Percentiles rank a stretch among this genome's conserved stretches.
Conservation (phyloP, 768 basidiomycete genomes). For the Myochromella boudieri region DNA sequence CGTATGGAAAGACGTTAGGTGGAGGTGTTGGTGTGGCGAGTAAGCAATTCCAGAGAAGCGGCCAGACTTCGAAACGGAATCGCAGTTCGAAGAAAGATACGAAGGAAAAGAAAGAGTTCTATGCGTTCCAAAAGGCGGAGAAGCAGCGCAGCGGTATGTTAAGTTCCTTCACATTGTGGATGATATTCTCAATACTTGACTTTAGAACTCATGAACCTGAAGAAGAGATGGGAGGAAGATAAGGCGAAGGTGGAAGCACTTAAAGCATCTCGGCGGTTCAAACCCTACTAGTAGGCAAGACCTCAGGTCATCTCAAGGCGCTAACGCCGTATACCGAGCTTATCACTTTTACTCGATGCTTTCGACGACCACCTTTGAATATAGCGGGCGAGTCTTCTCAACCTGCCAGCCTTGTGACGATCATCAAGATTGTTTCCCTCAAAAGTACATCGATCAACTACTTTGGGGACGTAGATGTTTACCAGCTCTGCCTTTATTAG, state of each 20-base stretch:
- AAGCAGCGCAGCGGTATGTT: constrained; percentile 78
- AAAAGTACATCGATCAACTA: too few relatives aligned
- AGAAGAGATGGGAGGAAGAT: constrained; percentile 85
- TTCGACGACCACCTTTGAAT: too few relatives aligned
- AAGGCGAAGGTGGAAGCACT: constrained; percentile 81
- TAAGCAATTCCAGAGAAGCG: constrained; percentile 64
- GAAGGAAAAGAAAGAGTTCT: constrained; percentile 77
- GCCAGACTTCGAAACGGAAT: constrained; percentile 46
- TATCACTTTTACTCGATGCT: too few relatives aligned
- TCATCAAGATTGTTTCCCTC: too few relatives aligned
- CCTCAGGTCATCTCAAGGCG: too few relatives aligned
- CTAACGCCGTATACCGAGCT: too few relatives aligned
- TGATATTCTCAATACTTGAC: constrained; percentile 3
- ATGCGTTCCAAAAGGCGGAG: constrained; percentile 89
- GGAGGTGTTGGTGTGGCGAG: constrained; percentile 68
- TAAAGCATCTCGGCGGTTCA: constrained; percentile 80
- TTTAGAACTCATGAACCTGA: constrained; percentile 72
- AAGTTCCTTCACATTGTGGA: constrained; percentile 1
- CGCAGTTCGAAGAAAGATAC: constrained; percentile 53
- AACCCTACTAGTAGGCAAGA: constrained; percentile 74
- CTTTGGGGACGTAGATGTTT: too few relatives aligned
- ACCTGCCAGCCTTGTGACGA: too few relatives aligned
- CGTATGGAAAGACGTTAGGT: constrained; percentile 85
- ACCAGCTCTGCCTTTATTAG: too few relatives aligned
- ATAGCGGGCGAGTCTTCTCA: too few relatives aligned